Conservation (phyloP, 192 early-diverging fungal genomes). For the Lobulomyces angularis region DNA sequence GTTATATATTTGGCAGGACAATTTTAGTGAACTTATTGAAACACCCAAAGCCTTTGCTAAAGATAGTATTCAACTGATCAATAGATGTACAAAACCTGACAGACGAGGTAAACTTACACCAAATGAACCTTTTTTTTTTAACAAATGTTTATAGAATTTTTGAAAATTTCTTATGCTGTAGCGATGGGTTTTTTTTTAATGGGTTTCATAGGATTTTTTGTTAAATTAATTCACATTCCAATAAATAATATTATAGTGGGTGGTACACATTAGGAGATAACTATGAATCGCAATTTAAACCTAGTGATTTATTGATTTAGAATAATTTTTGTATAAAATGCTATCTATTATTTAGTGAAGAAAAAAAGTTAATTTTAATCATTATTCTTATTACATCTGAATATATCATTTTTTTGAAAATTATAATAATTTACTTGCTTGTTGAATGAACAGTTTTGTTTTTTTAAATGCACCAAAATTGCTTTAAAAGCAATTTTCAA, state of each 20-base stretch:
- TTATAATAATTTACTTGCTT: no score
- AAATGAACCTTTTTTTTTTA: background rate
- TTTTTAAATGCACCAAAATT: no score
- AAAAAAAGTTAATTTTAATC: no score
- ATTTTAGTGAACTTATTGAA: conserved; percentile 60
- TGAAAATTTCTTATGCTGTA: conserved; percentile 85
- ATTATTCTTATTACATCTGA: no score
- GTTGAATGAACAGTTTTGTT: no score
- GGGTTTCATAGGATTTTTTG: conserved; percentile 95
- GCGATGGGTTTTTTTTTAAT: conserved; percentile 90
- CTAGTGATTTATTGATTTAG: no score
- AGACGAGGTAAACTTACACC: conserved; percentile 49
- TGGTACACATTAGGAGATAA: no score
- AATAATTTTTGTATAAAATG: no score
- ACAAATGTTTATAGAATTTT: conserved; percentile 60
- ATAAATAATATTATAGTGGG: conserved; percentile 99
- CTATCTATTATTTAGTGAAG: no score
- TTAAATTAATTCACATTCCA: conserved; percentile 99
- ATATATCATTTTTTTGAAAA: no score
- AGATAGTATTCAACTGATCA: conserved; percentile 82
- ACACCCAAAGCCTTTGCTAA: conserved; percentile 83
- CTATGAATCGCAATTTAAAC: no score
- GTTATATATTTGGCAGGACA: conserved; percentile 22
- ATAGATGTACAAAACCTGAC: conserved; percentile 97
- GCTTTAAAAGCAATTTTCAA: no score